Evolutionary conservation across 805 yeast species (phyloP), one percentile per base, ranked within the genome.

Genomic region (Spathaspora arborariae): DNA sequence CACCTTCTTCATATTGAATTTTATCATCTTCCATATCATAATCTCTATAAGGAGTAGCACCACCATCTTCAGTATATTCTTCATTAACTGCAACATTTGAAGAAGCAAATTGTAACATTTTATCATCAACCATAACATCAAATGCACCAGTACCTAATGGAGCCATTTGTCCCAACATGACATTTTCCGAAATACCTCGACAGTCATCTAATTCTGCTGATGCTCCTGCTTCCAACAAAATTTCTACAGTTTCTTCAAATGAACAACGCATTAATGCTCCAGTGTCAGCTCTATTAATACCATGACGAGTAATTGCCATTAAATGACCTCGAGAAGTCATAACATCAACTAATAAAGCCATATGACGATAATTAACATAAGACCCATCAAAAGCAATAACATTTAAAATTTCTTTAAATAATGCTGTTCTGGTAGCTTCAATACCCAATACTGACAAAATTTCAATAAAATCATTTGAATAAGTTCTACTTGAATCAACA

Each of bases 331-430:
- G 85, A 35, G 96, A 88, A 2, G 99, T 94, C 99, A 94, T 94
- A 34, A 91, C 95, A 74, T 94, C 99, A 49, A 94, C 98, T 59
- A 94, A 78, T 58, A 94, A 75, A 4, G 99, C 97, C 94, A 94
- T 85, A 62, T 94, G 99, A 72, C 99, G 85, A 72, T 94, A 94
- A 70, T 94, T 94, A 51, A 94, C 99, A 61, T 94, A 94, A 34
- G 99, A 91, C 87, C 99, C 99, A 79, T 94, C 99, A 60, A 96
- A 94, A 3, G 98, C 97, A 79, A 94, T 90, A 58, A 94, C 99
- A 62, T 94, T 94, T 70, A 88, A 82, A 59, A 94, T 90, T 74
- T 94, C 99, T 65, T 84, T 87, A 77, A 85, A 94, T 58, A 94
- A 75, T 1, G 98, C 96, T 45, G 91, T 80, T 68, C 99, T 84